These are phyloP conservation scores for Trematosphaeria pertusa DNA, from an alignment of 2,329 filamentous ascomycete genomes.

Conservation along the genomic window DNA sequence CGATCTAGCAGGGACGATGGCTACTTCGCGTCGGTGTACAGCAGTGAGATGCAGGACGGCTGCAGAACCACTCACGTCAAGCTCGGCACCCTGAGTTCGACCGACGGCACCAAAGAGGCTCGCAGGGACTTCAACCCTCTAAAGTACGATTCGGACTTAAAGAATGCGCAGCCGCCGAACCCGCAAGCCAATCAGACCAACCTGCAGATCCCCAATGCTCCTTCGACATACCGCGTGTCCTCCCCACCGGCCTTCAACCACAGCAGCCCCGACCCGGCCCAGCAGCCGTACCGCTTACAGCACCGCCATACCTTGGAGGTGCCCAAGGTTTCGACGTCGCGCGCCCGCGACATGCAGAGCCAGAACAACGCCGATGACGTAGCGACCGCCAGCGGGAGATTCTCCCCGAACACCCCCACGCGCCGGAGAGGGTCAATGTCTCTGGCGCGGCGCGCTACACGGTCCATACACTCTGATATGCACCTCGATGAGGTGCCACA, in stretches of 20 bases:
- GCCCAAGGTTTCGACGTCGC: constrained; percentile 68
- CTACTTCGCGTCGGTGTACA: constrained; percentile 52
- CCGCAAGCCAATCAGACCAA: constrained; percentile 37
- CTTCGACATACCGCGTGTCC: constrained; percentile 61
- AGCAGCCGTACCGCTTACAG: constrained; percentile 67
- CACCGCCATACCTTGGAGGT: constrained; percentile 91
- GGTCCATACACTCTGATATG: constrained; percentile 84
- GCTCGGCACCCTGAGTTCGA: constrained; percentile 36
- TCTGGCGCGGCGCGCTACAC: constrained; percentile 79
- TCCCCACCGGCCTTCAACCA: constrained; percentile 66
- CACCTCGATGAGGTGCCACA: constrained; percentile 82
- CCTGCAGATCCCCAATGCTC: constrained; percentile 45
- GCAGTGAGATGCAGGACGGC: constrained; percentile 46
- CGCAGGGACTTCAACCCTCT: constrained; percentile 36
- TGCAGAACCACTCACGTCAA: constrained; percentile 45
- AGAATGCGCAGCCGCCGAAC: constrained; percentile 17
- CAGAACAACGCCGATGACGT: constrained; percentile 61
- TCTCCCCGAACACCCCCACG: constrained; percentile 73
- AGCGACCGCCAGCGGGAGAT: constrained; percentile 76
- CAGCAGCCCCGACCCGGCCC: constrained; percentile 56
- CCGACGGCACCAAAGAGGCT: constrained; percentile 37
- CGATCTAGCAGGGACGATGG: constrained; percentile 51
- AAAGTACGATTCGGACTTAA: constrained; percentile 24
- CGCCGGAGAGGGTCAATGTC: constrained; percentile 82
- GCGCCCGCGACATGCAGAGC: constrained; percentile 69